Evolutionary conservation across 2,329 filamentous ascomycete genomes (phyloP).

Genomic region (Neonectria ditissima): DNA sequence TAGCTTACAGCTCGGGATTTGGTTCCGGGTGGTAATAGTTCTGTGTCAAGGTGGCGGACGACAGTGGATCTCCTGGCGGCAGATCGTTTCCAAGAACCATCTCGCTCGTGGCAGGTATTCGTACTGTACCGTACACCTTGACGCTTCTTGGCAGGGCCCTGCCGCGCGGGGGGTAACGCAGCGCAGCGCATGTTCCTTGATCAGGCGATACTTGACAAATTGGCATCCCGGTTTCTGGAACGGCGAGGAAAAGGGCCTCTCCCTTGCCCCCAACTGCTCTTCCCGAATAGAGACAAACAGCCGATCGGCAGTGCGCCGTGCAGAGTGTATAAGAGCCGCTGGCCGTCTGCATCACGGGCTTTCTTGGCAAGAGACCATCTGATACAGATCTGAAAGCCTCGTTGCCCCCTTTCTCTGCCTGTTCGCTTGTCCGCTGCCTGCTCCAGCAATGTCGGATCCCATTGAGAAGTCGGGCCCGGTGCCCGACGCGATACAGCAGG

Average conservation of each 20-base stretch:
- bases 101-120: neutral
- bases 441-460: slow-evolving; percentile 14
- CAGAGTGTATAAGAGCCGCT: neutral
- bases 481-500: neutral
- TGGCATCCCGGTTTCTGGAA: neutral
- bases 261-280: neutral
- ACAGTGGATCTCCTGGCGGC: neutral
- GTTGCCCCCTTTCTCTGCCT: neutral
- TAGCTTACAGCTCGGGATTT: neutral
- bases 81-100: neutral
- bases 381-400: neutral
- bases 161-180: slow-evolving; percentile 3
- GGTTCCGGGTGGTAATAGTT: neutral
- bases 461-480: slow-evolving; percentile 7
- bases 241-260: neutral
- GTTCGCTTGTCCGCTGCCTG: neutral
- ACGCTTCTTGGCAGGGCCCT: neutral
- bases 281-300: neutral
- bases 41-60: neutral
- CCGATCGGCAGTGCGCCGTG: neutral
- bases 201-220: slow-evolving; percentile 21
- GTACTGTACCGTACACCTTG: neutral
- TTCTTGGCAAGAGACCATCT: neutral
- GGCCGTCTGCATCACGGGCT: neutral
- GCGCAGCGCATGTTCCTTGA: neutral